Base-by-base conservation (phyloP, 805 yeast species). In the Scheffersomyces amazonensis region DNA sequence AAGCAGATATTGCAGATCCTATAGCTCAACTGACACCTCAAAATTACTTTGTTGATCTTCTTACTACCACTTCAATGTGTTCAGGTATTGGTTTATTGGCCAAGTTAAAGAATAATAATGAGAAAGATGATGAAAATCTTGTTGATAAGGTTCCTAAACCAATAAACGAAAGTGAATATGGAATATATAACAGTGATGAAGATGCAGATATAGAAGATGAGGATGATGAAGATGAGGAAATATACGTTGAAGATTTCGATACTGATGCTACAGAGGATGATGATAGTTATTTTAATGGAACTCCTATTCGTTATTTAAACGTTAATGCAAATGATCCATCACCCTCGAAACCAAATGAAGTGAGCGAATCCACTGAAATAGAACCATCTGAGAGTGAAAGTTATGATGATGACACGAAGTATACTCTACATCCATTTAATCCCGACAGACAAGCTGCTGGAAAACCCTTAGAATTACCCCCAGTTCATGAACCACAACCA, bases 1-100 rank as follows among this genome's bases (percentile, higher is more conserved):
- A 56, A 4, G 68, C 61, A 7, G 71, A 65, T 37, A 45, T 50
- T 15, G 69, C 68, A 1, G 34, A 30, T 5, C 53, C 62, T 1
- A 42, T 50, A 2, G 54, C 50, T 8, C 59, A 51, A 9, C 42
- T 45, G 35, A 45, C 46, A 16, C 54, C 59, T 8, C 57, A 49
- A 32, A 53, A 52, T 32, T 54, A 56, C 31, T 50, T 65, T 17
- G 38, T 62, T 20, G 52, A 55, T 42, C 43, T 62, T 32, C 40
- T 67, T 5, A 51, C 67, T 15, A 51, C 67, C 1, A 54, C 66
- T 0, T 56, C 54, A 31, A 50, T 64, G 5, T 55, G 47, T 37
- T 47, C 65, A 1, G 69, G 65, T 1, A 35, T 56, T 6, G 50
- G 53, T 2, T 34, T 47, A 15, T 37, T 48, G 15, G 17, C 33